These are phyloP conservation scores for Infundibulicybe gibba DNA, from an alignment of 768 basidiomycete species.

Conservation along the genomic window DNA sequence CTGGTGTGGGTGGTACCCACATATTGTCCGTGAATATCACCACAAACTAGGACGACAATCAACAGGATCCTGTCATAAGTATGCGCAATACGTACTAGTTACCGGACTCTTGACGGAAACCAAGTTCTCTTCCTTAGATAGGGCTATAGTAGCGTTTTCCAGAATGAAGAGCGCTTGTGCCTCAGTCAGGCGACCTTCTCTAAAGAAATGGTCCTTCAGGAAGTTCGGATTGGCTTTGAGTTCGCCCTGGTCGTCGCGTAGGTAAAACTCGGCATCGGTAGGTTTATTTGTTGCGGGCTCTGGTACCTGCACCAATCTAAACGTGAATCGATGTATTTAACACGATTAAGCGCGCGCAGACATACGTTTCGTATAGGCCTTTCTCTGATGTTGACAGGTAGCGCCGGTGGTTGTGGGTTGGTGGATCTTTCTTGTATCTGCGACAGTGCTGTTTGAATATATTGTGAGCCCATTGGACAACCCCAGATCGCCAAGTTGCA, in stretches of 20 bases:
- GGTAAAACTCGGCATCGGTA: slow-evolving; percentile 71
- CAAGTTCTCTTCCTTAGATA: slow-evolving; percentile 80
- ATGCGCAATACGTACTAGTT: slow-evolving; percentile 60
- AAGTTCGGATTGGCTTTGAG: slow-evolving; percentile 72
- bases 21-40: slow-evolving; percentile 98
- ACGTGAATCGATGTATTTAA: neutral
- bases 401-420: too few relatives aligned
- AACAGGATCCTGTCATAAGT: neutral
- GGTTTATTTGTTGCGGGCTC: slow-evolving; percentile 63
- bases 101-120: slow-evolving; percentile 86
- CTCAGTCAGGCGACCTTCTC: slow-evolving; percentile 81
- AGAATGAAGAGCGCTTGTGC: slow-evolving; percentile 84
- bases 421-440: too few relatives aligned
- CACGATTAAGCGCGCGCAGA: slow-evolving; percentile 4
- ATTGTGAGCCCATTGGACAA: too few relatives aligned
- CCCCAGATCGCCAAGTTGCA: too few relatives aligned
- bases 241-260: slow-evolving; percentile 44
- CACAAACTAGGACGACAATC: slow-evolving; percentile 64
- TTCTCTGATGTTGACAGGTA: too few relatives aligned
- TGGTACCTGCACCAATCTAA: slow-evolving; percentile 49
- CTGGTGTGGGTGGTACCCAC: slow-evolving; percentile 32
- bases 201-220: slow-evolving; percentile 86
- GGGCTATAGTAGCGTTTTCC: slow-evolving; percentile 57
- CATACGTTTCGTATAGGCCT: neutral
- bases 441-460: too few relatives aligned